Evolutionary conservation across 2,329 filamentous ascomycete species (phyloP), one percentile per base, ranked within the genome.

Genomic region (Geosmithia putterillii): DNA sequence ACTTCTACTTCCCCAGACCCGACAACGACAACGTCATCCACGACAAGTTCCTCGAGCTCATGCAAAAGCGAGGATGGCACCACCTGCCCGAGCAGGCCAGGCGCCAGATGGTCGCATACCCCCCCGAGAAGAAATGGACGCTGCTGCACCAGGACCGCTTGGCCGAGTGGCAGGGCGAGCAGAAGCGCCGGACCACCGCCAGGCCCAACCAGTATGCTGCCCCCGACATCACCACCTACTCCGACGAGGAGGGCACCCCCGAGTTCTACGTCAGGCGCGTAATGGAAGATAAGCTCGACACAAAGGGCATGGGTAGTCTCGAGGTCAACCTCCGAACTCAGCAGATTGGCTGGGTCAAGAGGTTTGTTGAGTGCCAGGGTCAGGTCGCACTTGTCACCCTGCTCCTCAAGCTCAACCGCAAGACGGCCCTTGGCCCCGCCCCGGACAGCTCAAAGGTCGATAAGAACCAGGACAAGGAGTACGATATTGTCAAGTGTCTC

Each of bases 181-280:
- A 95, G 64, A 95, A 90, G 64, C 79, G 89, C 52, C 74, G 86
- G 52, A 77, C 82, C 54, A 84, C 86, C 43, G 78, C 82, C 32
- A 79, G 82, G 47, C 73, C 83, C 6, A 81, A 81, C 49, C 78
- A 86, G 50, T 84, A 81, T 51, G 75, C 81, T 45, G 76, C 75
- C 59, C 61, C 77, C 46, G 81, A 84, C 51, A 76, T 90, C 46
- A 74, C 87, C 36, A 77, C 80, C 37, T 80, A 86, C 52, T 86
- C 86, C 7, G 89, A 95, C 57, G 90, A 96, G 59, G 92, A 96
- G 62, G 90, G 89, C 38, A 94, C 86, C 41, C 92, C 92, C 3
- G 90, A 96, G 64, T 98, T 90, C 90, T 98, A 95, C 61, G 90
- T 98, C 43, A 84, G 87, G 58, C 90, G 86, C 60, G 86, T 96